A percentile compares a stretch with the other conserved stretches of the same genome.
phyloP scores from a whole-genome alignment of 306 rosid species.

The Trifolium pratense region DNA sequence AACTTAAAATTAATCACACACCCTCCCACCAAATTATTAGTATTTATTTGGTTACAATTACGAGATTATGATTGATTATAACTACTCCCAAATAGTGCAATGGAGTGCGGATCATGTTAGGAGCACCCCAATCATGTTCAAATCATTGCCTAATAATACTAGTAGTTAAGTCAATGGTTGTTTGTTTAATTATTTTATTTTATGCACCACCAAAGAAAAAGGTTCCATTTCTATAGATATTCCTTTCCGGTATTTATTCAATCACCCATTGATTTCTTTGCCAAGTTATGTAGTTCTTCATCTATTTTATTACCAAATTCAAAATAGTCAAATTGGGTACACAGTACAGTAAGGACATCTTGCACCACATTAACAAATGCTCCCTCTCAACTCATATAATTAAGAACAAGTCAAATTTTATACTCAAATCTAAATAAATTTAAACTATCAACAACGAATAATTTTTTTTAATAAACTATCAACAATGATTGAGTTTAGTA shows the following conservation, averaged over 20 bases:
- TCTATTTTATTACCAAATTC: constrained; percentile 1
- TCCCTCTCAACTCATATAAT: neutral
- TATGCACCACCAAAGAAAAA: constrained; percentile 21
- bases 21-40: constrained; percentile 2
- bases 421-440: no score
- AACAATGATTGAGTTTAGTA: neutral
- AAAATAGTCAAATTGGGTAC: constrained; percentile 1
- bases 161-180: constrained; percentile 34
- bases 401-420: no score
- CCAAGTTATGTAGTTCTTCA: constrained; percentile 1
- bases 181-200: constrained; percentile 25
- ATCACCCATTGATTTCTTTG: neutral
- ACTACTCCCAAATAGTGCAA: constrained; percentile 44
- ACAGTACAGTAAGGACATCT: neutral
- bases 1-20: constrained; percentile 28
- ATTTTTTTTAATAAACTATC: no score
- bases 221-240: constrained; percentile 15
- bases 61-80: constrained; percentile 25
- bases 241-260: neutral
- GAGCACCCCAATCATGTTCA: constrained; percentile 35
- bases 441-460: neutral
- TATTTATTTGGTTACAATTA: constrained; percentile 6
- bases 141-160: constrained; percentile 35
- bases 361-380: neutral
- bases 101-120: constrained; percentile 54